Conservation (phyloP, 192 early-diverging fungal genomes). For the Gonapodya sp. region DNA sequence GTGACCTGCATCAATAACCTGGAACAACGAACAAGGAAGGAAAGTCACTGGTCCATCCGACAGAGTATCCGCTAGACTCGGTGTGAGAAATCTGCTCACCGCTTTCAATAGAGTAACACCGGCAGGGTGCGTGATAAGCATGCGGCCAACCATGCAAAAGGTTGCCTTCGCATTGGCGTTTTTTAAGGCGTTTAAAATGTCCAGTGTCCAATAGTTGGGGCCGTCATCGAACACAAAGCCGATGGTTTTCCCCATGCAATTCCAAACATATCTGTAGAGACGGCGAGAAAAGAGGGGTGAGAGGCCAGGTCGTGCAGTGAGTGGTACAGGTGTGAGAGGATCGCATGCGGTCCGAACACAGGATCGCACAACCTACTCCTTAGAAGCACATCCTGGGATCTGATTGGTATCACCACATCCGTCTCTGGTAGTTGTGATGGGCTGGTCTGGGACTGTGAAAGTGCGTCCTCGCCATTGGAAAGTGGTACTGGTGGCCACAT, state of each 20-base stretch:
- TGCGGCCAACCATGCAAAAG: constrained; percentile 6
- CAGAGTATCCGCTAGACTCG: not conserved
- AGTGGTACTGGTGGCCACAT: not conserved
- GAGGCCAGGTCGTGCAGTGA: not conserved
- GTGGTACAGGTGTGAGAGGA: not conserved
- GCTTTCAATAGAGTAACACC: not conserved
- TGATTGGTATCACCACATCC: not conserved
- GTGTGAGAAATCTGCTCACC: not conserved
- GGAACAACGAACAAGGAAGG: not conserved
- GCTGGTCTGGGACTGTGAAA: not conserved
- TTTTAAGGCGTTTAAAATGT: not conserved
- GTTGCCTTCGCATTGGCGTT: not conserved
- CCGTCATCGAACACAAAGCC: not conserved
- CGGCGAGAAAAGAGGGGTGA: not conserved
- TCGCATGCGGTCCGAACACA: not conserved
- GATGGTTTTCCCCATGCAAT: not conserved
- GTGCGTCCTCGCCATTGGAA: not conserved
- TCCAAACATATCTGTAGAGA: not conserved
- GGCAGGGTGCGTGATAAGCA: not conserved
- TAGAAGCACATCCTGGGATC: not conserved
- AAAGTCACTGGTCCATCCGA: not conserved
- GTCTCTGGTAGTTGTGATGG: not conserved
- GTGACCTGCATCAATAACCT: not conserved
- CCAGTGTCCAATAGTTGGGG: not conserved
- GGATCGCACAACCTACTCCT: not conserved